Evolutionary conservation across 2,329 filamentous ascomycete species (phyloP), one percentile per base, ranked within the genome.

Genomic region (Claviceps sorghi): DNA sequence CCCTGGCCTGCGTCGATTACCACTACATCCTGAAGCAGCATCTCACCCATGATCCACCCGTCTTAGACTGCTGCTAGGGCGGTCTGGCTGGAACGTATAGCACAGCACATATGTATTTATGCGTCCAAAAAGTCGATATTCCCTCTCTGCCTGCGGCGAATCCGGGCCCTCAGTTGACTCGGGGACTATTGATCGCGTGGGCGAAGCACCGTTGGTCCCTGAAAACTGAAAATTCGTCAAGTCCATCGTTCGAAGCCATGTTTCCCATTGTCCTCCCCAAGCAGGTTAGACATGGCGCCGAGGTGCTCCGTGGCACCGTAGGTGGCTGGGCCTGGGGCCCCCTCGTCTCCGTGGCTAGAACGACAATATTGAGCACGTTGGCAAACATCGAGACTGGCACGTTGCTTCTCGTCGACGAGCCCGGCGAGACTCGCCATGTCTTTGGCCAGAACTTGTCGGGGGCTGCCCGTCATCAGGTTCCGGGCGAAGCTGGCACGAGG

Each of bases 311-410:
- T 49, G 63, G 65, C 26, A 61, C 65, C 19, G 59, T 77, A 22
- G 71, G 73, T 43, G 65, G 69, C 52, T 59, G 74, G 50, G 73
- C 73, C 4, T 77, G 72, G 72, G 67, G 66, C 0, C 74, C 74
- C 1, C 72, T 67, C 10, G 56, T 76, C 40, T 65, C 70, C 19
- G 47, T 76, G 21, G 75, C 74, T 30, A 74, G 71, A 59, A 64
- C 70, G 2, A 66, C 69, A 6, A 67, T 77, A 22, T 65, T 71
- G 42, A 69, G 71, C 2, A 63, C 74, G 1, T 66, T 78, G 32
- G 68, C 69, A 3, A 68, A 66, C 43, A 74, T 78, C 49, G 67
- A 76, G 51, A 57, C 65, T 11, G 75, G 76, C 17, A 76, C 73
- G 0, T 59, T 78, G 19, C 56, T 75, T 15, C 61, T 78, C 19